Evolutionary conservation across 192 early-diverging fungal genomes (phyloP), one percentile per base, ranked within the genome.

Genomic region (Chytriomyces hyalinus): DNA sequence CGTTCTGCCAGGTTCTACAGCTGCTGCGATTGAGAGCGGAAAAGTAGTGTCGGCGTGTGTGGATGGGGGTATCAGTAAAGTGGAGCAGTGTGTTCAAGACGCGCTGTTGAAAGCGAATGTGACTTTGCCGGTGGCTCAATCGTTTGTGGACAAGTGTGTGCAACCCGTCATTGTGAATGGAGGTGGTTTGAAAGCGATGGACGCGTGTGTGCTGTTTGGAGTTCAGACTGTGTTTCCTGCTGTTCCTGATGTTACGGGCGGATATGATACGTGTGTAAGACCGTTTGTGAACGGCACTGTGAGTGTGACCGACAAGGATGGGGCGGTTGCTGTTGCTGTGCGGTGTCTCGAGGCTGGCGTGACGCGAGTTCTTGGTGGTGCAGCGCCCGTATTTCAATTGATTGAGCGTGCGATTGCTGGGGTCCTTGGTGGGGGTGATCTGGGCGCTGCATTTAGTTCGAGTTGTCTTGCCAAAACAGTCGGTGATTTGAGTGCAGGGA

Each of bases 401-500:
- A 53, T 76, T 13, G 28, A 67, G 24, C 48, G 50, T 11, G 10
- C 63, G 6, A 48, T 67, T n/a, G 44, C 46, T n/a, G 50, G 10
- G 15, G 24, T 76, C 6, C 49, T 68, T 26, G 46, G 11, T 28
- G 49, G 53, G 13, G 24, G 36, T 6, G 44, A 76, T 36, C 22
- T 65, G 2, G 75, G 11, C 22, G 20, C 49, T 47, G 44, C 64
- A 28, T 76, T 76, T 53, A 47, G n/a, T 17, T 11, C 17, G 10
- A 20, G 20, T 17, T 76, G 75, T 49, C 49, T 76, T 7, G 47
- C 11, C 11, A 8, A 76, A 22, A 76, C 75, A 2, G 53, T 76
- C 48, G 75, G 75, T 4, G 62, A 65, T 45, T 76, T 76, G 26
- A 28, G n/a, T 20, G 75, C 75, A 28, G 65, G 65, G 7, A 76